A percentile compares a stretch with the other conserved stretches of the same genome.
These are phyloP conservation scores for Harringtonia aguacate DNA, from an alignment of 2,329 filamentous ascomycete genomes.

Conservation along the genomic window DNA sequence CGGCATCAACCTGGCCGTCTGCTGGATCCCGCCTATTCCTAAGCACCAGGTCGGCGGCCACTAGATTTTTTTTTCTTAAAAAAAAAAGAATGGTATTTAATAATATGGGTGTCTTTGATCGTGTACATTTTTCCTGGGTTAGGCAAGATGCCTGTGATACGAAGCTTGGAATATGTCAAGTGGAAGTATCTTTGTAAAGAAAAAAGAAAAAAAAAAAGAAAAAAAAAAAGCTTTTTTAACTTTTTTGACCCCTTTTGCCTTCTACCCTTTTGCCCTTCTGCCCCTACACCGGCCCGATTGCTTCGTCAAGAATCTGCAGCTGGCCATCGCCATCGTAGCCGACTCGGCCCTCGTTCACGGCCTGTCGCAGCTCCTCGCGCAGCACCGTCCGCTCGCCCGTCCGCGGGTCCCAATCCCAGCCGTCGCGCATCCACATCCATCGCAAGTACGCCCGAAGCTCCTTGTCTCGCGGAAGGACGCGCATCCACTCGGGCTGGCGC, in stretches of 20 bases:
- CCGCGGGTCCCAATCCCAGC: slow-evolving; percentile 67
- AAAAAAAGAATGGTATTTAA: no score
- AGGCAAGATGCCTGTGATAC: no score
- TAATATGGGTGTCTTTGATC: no score
- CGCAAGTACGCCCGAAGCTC: slow-evolving; percentile 77
- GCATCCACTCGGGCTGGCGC: slow-evolving; percentile 85
- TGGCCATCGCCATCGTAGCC: slow-evolving; percentile 40
- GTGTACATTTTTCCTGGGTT: no score
- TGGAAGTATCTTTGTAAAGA: no score
- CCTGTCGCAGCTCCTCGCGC: slow-evolving; percentile 38
- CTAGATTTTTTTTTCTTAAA: slow-evolving; percentile 12
- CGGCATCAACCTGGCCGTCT: slow-evolving; percentile 53
- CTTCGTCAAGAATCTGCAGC: slow-evolving; percentile 19
- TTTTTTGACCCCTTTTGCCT: neutral
- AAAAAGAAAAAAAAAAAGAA: no score
- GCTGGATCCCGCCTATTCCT: slow-evolving; percentile 43
- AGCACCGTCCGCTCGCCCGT: slow-evolving; percentile 54
- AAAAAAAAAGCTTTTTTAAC: neutral
- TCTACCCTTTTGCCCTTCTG: neutral
- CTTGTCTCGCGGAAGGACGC: slow-evolving; percentile 73
- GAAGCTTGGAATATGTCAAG: no score
- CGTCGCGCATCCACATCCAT: slow-evolving; percentile 89
- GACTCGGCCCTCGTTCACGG: slow-evolving; percentile 47
- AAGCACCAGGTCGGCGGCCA: slow-evolving; percentile 39
- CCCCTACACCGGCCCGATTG: neutral